phyloP scores from a whole-genome alignment of 1,139 yeast species.

The Protomyces inouyei region DNA sequence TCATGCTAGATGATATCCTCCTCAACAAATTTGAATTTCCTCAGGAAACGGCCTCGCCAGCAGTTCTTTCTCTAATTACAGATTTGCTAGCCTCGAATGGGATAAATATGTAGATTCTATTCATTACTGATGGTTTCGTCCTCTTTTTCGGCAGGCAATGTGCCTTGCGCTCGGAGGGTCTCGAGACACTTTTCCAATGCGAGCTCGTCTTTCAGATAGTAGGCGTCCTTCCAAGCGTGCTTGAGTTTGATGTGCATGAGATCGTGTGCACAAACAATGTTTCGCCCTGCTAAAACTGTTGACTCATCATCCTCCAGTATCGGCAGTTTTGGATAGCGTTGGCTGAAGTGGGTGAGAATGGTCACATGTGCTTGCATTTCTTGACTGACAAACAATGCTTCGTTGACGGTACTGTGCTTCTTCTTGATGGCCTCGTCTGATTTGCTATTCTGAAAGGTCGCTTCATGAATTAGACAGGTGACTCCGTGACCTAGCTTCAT shows the following conservation, averaged over 20 bases:
- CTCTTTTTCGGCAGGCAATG: background rate
- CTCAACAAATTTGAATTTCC: constrained; percentile 53
- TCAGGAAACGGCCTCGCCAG: background rate
- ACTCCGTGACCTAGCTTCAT: constrained; percentile 61
- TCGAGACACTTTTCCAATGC: background rate
- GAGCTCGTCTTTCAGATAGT: constrained; percentile 1
- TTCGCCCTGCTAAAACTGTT: background rate
- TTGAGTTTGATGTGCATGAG: constrained; percentile 16
- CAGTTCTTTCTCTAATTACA: background rate
- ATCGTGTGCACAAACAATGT: constrained; percentile 9
- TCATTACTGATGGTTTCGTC: constrained; percentile 2
- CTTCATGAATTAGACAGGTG: constrained; percentile 83
- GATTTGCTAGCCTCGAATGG: background rate
- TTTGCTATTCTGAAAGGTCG: constrained; percentile 78
- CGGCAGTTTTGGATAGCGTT: constrained; percentile 44
- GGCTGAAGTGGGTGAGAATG: constrained; percentile 85
- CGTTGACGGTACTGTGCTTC: constrained; percentile 84
- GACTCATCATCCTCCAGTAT: background rate
- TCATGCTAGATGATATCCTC: constrained; percentile 61
- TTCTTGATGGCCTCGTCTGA: constrained; percentile 77
- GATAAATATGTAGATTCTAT: background rate
- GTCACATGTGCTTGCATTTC: constrained; percentile 66
- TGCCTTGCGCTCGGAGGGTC: constrained; percentile 1
- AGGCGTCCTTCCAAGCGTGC: constrained; percentile 14
- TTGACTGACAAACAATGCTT: constrained; percentile 66